These are phyloP conservation scores for Phytophthora crassamura DNA, from an alignment of 352 stramenopile species.

Conservation along the genomic window DNA sequence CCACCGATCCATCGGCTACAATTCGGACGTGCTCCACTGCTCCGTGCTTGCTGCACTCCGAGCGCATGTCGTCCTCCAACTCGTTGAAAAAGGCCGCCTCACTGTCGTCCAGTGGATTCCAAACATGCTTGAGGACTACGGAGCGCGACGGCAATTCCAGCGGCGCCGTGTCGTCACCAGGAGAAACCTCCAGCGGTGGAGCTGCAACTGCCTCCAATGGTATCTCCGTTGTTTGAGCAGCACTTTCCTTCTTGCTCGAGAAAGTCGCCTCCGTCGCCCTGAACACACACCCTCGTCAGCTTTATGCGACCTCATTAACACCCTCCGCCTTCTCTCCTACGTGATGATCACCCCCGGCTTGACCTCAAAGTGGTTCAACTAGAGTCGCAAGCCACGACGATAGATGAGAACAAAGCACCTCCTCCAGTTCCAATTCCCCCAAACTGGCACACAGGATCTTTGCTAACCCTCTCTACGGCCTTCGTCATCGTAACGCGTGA, in stretches of 20 bases:
- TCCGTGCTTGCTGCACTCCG: slow-evolving; percentile 77
- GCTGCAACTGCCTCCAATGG: background rate
- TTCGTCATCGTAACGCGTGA: slow-evolving; percentile 69
- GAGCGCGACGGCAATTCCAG: slow-evolving; percentile 63
- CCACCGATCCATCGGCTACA: slow-evolving; percentile 60
- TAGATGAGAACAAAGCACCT: no score
- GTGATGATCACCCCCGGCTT: slow-evolving; percentile 86
- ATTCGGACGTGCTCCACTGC: slow-evolving; percentile 71
- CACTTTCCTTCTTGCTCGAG: slow-evolving; percentile 37
- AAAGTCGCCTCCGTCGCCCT: slow-evolving; percentile 64
- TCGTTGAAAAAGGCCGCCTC: slow-evolving; percentile 69
- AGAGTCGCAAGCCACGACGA: slow-evolving; percentile 31
- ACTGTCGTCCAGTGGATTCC: slow-evolving; percentile 60
- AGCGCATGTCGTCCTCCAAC: slow-evolving; percentile 81
- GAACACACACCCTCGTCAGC: background rate
- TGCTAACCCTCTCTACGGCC: slow-evolving; percentile 75
- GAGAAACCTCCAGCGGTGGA: background rate
- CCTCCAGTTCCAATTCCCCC: no score
- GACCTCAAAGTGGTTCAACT: slow-evolving; percentile 86
- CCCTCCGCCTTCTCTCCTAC: slow-evolving; percentile 38
- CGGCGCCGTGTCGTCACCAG: slow-evolving; percentile 4
- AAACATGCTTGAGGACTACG: slow-evolving; percentile 67
- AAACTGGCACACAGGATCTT: background rate
- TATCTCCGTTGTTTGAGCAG: background rate
- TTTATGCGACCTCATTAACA: background rate